Evolutionary conservation across 768 basidiomycete species (phyloP).

Genomic region (Leccinum broughii): DNA sequence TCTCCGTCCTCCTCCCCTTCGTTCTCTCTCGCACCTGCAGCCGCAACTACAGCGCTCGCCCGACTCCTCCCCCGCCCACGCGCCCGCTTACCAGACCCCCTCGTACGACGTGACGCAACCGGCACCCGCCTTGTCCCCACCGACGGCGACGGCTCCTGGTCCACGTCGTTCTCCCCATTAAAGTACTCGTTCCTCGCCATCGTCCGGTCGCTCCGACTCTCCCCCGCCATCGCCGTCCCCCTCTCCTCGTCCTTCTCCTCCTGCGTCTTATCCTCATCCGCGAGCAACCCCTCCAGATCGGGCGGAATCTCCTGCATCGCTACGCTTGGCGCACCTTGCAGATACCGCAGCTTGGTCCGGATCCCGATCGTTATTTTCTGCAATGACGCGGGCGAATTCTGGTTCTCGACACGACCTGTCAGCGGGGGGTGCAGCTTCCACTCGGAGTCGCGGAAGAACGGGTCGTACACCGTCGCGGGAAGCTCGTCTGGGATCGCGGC

Average conservation of each 20-base stretch:
- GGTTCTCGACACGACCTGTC: constrained; percentile 89
- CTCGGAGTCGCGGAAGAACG: constrained; percentile 88
- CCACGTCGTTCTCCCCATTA: constrained; percentile 71
- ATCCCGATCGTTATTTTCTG: constrained; percentile 87
- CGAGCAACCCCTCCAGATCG: constrained; percentile 75
- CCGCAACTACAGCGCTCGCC: constrained; percentile 22
- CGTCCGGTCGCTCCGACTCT: constrained; percentile 51
- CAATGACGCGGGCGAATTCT: constrained; percentile 79
- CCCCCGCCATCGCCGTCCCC: constrained; percentile 54
- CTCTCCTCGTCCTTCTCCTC: constrained; percentile 75
- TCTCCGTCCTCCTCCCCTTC: constrained; percentile 41
- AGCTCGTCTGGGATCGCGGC: constrained; percentile 82
- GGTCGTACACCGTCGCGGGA: constrained; percentile 86
- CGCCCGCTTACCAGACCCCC: constrained; percentile 28
- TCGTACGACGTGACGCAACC: constrained; percentile 17
- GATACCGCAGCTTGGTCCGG: constrained; percentile 84
- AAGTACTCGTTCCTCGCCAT: constrained; percentile 67
- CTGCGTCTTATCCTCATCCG: constrained; percentile 64
- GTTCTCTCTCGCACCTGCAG: constrained; percentile 27
- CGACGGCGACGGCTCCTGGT: constrained; percentile 43
- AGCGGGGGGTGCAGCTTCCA: constrained; percentile 94
- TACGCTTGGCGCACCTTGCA: constrained; percentile 96
- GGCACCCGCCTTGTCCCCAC: constrained; percentile 19
- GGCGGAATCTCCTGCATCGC: constrained; percentile 97
- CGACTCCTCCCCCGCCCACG: constrained; percentile 37